A percentile compares a stretch with the other conserved stretches of the same genome.
These are phyloP conservation scores for Phaeotremella fagi DNA, from an alignment of 768 basidiomycete genomes.

Conservation along the genomic window DNA sequence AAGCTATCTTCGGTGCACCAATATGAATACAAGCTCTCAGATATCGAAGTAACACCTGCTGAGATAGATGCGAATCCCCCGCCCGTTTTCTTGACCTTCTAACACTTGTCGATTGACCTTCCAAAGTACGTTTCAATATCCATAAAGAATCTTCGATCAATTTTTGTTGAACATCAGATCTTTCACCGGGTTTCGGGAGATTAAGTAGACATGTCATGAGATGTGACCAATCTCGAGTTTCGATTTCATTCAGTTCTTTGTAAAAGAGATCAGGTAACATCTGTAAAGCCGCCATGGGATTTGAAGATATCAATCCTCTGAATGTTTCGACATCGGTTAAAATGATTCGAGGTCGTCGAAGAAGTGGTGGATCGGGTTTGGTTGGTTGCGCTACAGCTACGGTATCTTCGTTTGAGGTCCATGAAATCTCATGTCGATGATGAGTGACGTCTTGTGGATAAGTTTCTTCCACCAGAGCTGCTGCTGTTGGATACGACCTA, in stretches of 20 bases:
- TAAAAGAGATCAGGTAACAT: slow-evolving; percentile 2
- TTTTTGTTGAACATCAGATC: not conserved
- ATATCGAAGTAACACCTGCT: slow-evolving; percentile 3
- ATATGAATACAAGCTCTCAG: slow-evolving; percentile 6
- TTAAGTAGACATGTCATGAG: slow-evolving; percentile 1
- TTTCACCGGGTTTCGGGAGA: not conserved
- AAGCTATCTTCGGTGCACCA: slow-evolving; percentile 4
- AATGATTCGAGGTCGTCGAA: too few species aligned
- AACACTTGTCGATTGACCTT: too few species aligned
- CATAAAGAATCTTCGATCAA: too few species aligned
- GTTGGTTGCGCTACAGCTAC: too few species aligned
- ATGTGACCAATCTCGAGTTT: slow-evolving; percentile 2
- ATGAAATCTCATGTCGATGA: too few species aligned
- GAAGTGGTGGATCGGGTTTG: too few species aligned
- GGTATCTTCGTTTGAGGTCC: too few species aligned
- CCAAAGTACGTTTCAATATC: slow-evolving; percentile 5
- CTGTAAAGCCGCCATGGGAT: slow-evolving; percentile 11
- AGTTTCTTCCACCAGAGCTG: not conserved
- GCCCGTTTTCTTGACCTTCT: too few species aligned
- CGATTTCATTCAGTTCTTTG: slow-evolving; percentile 2
- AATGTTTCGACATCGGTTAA: slow-evolving; percentile 16
- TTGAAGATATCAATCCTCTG: slow-evolving; percentile 11
- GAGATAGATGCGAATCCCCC: slow-evolving; percentile 1
- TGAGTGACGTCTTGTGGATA: too few species aligned
- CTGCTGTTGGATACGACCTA: slow-evolving; percentile 10